Evolutionary conservation across 495 filamentous ascomycete species (phyloP), one percentile per base, ranked within the genome.

Genomic region (Letharia lupina): DNA sequence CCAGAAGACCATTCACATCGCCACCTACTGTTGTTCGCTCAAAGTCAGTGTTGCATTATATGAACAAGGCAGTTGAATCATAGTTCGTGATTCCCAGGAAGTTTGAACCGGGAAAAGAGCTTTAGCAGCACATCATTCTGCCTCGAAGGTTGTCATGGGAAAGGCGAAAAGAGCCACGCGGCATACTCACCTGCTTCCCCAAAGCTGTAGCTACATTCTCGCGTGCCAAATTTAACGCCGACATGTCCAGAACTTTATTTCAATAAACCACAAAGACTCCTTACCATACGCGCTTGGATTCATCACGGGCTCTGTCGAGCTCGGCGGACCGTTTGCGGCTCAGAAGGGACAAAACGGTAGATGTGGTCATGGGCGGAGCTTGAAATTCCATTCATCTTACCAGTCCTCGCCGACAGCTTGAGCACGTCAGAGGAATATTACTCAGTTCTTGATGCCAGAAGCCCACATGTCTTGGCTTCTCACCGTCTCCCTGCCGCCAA

Each of bases 1-100:
- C 88, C 86, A 90, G 70, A 90, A 90, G 64, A 91, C 87, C 12
- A 90, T 72, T 80, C 87, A 90, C 20, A 89, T 75, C 5, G 85
- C 80, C 15, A 83, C 86, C 83, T 83, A 91, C 11, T 45, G 33
- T 20, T 7, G 3, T 57, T 20, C 0, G 5, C 8, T 37, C 33
- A 57, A 35, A 9, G 33, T 37, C 33, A 57, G 54, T 57, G 16
- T 56, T 8, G 10, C 0, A 4, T 39, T 5, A 33, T 33, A 15
- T 28, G 8, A 28, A 50, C n/a, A 33, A 33, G 23, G 28, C 35
- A 1, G 18, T 9, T 5, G 31, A 35, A 18, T 9, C 31, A 31
- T 23, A 11, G 2, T 31, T 52, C 0, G 5, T 28, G 23, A 1
- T 52, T 52, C 4, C 0, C 28, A 35, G 13, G 8, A 37, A 35